Base-by-base conservation (phyloP, 2,329 filamentous ascomycete species). In the Microsporum ferrugineum region DNA sequence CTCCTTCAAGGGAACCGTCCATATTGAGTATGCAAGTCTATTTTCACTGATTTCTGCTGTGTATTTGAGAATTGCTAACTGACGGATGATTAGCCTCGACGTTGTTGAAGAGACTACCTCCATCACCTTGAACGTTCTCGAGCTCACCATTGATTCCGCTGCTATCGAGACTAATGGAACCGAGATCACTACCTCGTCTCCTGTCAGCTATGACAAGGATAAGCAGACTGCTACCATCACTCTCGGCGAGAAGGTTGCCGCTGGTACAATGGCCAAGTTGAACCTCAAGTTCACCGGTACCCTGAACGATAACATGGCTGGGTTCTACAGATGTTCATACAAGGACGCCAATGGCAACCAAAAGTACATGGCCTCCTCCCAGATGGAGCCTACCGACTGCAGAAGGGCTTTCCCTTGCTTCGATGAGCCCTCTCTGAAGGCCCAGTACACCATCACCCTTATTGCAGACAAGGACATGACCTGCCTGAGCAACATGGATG, bases 301-400 rank as follows among this genome's bases (percentile, higher is more conserved):
- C 49, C 78, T 96, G 69, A 96, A 95, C 74, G 89, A 95, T 73
- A 92, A 94, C 77, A 95, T 97, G 90, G 91, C 91, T 57, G 92
- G 92, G 56, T 97, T 97, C 82, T 97, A 97, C 77, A 85, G 92
- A 62, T 96, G 91, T 1, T 95, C 90, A 5, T 97, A 92, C 80
- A 95, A 94, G 79, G 86, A 84, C 63, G 77, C 83, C 57, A 85
- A 94, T 70, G 92, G 92, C 43, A 84, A 84, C 63, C 85, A 87
- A 62, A 88, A 88, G 66, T 88, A 91, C 72, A 81, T 97, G 71
- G 92, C 91, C 33, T 92, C 91, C 31, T 89, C 89, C 17, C 92
- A 97, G 79, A 95, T 97, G 88, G 92, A 97, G 78, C 87, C 92
- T 43, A 96, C 92, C 12, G 92, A 97, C 77, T 91, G 90, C 64